These are phyloP conservation scores for Hypoxylon sp. DNA, from an alignment of 2,329 filamentous ascomycete species.

Conservation along the genomic window DNA sequence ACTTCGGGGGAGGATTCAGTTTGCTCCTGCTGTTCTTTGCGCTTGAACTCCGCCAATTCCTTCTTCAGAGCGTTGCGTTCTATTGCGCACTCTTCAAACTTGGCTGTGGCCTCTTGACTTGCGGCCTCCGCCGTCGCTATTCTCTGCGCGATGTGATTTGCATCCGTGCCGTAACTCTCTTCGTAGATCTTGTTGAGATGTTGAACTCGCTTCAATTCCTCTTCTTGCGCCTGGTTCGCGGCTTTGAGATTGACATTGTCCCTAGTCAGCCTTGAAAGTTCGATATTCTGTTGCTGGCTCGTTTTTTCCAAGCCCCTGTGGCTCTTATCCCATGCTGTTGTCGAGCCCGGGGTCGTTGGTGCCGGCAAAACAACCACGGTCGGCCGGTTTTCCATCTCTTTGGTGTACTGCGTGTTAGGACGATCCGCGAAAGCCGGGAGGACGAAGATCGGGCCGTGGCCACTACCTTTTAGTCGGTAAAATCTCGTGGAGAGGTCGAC, in stretches of 20 bases:
- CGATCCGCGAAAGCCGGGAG: conserved; percentile 64
- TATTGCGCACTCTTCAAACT: conserved; percentile 7
- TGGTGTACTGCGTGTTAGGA: conserved; percentile 59
- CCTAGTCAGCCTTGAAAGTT: conserved; percentile 30
- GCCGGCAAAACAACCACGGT: conserved; percentile 52
- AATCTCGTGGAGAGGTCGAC: conserved; percentile 65
- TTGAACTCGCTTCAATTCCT: conserved; percentile 37
- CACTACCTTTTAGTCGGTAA: conserved; percentile 62
- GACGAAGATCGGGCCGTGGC: conserved; percentile 64
- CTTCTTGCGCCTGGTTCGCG: conserved; percentile 24
- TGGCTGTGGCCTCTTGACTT: background rate
- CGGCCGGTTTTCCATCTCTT: conserved; percentile 60
- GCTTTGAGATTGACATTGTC: conserved; percentile 24
- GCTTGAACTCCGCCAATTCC: conserved; percentile 21
- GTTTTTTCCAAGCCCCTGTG: conserved; percentile 35
- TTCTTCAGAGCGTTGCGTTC: conserved; percentile 4
- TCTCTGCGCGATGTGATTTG: background rate
- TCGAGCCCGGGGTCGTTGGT: conserved; percentile 36
- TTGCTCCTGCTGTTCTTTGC: background rate
- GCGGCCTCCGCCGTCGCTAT: conserved; percentile 8
- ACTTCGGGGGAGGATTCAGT: background rate
- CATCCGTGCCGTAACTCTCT: conserved; percentile 8
- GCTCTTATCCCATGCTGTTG: conserved; percentile 45
- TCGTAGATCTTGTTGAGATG: conserved; percentile 39
- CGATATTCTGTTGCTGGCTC: conserved; percentile 8